Evolutionary conservation across 495 filamentous ascomycete species (phyloP), one percentile per base, ranked within the genome.

Genomic region (Lophiotrema nucula): DNA sequence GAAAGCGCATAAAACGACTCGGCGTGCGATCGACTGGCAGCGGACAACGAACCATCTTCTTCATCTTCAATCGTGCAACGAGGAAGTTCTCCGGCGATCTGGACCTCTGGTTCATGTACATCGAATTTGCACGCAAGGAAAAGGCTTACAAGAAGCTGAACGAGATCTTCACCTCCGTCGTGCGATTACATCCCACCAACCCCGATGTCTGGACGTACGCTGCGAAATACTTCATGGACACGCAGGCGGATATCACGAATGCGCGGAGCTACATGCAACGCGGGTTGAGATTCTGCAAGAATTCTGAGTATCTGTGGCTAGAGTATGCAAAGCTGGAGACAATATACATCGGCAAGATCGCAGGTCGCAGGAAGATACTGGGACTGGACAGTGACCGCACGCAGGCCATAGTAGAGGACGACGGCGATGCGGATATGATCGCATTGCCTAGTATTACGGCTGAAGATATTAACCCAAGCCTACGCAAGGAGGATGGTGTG

Each of bases 281-380:
- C 16, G 93, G 93, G 12, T 77, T 95, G 48, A 79, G 93, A 43
- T 96, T 97, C 68, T 96, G 90, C 71, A 88, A 84, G 52, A 80
- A 74, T 21, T 83, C 85, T 24, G 79, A 76, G 57, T 71, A 75
- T 12, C 65, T 97, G 31, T 97, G 92, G 93, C 64, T 95, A 31
- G 88, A 95, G 72, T 98, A 97, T 73, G 85, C 85, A 0, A 88
- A 88, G 71, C 78, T 95, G 73, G 93, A 98, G 75, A 86, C 96
- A 82, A 87, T 92, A 56, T 97, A 92, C 75, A 75, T 97, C 39
- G 83, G 81, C 19, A 90, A 90, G 69, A 83, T 97, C 64, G 83
- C 86, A 39, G 79, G 77, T 66, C 80, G 83, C 73, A 82, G 84
- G 76, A 79, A 77, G 59, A 82, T 90, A 52, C 69, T 92, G 39